A percentile compares a stretch with the other conserved stretches of the same genome.
Evolutionary conservation across 2,329 filamentous ascomycete species (phyloP).

Genomic region (Xylariaceae sp.): DNA sequence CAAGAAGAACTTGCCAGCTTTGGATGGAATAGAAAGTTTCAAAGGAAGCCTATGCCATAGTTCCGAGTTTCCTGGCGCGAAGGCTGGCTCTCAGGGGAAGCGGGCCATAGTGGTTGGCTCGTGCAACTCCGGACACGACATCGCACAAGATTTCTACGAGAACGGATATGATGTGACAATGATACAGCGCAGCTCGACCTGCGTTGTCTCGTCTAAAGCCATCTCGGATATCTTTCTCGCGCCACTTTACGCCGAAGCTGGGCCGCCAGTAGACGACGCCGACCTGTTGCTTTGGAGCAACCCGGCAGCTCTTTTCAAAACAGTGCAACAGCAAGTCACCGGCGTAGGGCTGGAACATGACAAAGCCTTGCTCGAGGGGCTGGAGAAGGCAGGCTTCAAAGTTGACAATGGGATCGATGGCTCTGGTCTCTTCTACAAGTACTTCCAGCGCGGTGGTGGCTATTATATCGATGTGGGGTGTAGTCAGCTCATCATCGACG

Average conservation of each 20-base stretch:
- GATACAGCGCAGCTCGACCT: slow-evolving; percentile 55
- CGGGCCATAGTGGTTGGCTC: slow-evolving; percentile 54
- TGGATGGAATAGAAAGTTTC: slow-evolving; percentile 53
- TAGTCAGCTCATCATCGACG: slow-evolving; percentile 50
- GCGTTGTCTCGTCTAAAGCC: slow-evolving; percentile 48
- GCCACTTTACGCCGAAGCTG: slow-evolving; percentile 45
- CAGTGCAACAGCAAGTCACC: slow-evolving; percentile 47
- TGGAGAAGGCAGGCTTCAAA: slow-evolving; percentile 53
- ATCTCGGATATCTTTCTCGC: slow-evolving; percentile 51
- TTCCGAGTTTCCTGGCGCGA: slow-evolving; percentile 45
- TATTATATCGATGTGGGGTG: slow-evolving; percentile 57
- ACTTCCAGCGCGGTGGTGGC: slow-evolving; percentile 56
- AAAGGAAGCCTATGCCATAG: slow-evolving; percentile 52
- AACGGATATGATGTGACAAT: slow-evolving; percentile 56
- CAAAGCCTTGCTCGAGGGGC: slow-evolving; percentile 39
- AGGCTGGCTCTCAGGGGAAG: slow-evolving; percentile 36
- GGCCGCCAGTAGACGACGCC: slow-evolving; percentile 60
- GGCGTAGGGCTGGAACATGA: slow-evolving; percentile 34
- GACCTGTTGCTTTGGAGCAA: slow-evolving; percentile 58
- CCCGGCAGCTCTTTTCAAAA: slow-evolving; percentile 58
- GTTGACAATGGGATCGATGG: slow-evolving; percentile 52
- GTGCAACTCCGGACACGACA: slow-evolving; percentile 56
- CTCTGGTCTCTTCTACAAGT: slow-evolving; percentile 53
- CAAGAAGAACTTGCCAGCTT: slow-evolving; percentile 55
- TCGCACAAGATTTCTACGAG: slow-evolving; percentile 54